Percentiles rank a stretch among this genome's conserved stretches.
phyloP scores from a whole-genome alignment of 1,139 yeast species.

The Chernovozyma aurita region DNA sequence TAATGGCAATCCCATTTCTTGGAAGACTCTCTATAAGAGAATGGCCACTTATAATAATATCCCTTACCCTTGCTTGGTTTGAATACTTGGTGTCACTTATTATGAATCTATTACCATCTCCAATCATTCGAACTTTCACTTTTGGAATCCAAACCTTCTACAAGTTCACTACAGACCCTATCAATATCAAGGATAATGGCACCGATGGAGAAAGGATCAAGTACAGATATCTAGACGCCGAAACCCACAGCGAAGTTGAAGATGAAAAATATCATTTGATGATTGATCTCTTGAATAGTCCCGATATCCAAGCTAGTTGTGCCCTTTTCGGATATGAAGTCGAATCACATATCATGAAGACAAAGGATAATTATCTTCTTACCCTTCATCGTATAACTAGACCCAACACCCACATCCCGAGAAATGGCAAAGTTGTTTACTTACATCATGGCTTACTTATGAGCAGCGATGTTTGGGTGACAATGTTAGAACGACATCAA shows the following conservation, averaged over 20 bases:
- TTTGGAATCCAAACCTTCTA: conserved; percentile 25
- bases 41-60: conserved; percentile 33
- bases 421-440: conserved; percentile 55
- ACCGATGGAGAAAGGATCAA: conserved; percentile 1
- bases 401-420: conserved; percentile 7
- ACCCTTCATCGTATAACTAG: conserved; percentile 28
- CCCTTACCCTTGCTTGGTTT: conserved; percentile 37
- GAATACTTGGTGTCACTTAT: conserved; percentile 33
- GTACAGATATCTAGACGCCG: conserved; percentile 5
- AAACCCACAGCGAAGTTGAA: conserved; percentile 3
- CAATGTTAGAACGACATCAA: conserved; percentile 55
- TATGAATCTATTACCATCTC: conserved; percentile 30
- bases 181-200: conserved; percentile 17
- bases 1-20: conserved; percentile 34
- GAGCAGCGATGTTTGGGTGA: conserved; percentile 89
- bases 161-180: conserved; percentile 25
- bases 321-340: conserved; percentile 35
- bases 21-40: conserved; percentile 32
- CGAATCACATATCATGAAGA: conserved; percentile 35
- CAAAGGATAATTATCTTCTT: conserved; percentile 37
- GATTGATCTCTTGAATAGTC: conserved; percentile 30
- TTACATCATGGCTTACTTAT: conserved; percentile 89
- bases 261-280: conserved; percentile 23
- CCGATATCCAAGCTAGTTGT: conserved; percentile 32
- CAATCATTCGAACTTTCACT: conserved; percentile 28